Conservation (phyloP, 148 eudicot genomes). For the Amaranthus hypochondriacus region DNA sequence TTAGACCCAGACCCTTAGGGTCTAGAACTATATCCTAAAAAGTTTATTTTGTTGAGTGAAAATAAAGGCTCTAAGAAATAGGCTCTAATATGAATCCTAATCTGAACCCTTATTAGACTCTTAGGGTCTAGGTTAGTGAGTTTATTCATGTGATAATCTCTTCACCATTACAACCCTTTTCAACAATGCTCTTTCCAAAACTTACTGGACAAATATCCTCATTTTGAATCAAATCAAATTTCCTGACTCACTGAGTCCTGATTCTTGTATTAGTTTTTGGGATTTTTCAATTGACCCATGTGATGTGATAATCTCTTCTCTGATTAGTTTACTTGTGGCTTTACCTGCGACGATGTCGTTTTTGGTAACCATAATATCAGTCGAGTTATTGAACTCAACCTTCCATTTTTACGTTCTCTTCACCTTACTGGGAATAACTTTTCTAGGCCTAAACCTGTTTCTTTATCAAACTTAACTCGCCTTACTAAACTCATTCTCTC, state of each 20-base stretch:
- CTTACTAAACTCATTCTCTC: constrained; percentile 46
- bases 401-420: constrained; percentile 22
- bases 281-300: constrained; percentile 70
- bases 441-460: constrained; percentile 55
- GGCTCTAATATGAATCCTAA: too few species aligned
- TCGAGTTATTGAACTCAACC: constrained; percentile 28
- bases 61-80: too few species aligned
- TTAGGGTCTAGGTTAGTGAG: too few species aligned
- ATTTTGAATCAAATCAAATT: constrained; percentile 46
- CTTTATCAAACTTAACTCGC: constrained; percentile 49
- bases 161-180: constrained; percentile 14
- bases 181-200: constrained; percentile 26
- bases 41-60: too few species aligned
- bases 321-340: constrained; percentile 70
- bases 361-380: neutral
- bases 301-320: constrained; percentile 49
- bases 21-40: too few species aligned
- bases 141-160: neutral
- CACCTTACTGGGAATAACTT: constrained; percentile 44
- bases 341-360: constrained; percentile 45
- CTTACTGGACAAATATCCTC: constrained; percentile 51
- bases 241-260: constrained; percentile 39
- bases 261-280: constrained; percentile 73
- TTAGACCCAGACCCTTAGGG: too few species aligned
- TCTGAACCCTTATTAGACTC: too few species aligned